A percentile compares a stretch with the other conserved stretches of the same genome.
These are phyloP conservation scores for Dictyostelium citrinum DNA, from an alignment of 78 protist species.

Conservation along the genomic window DNA sequence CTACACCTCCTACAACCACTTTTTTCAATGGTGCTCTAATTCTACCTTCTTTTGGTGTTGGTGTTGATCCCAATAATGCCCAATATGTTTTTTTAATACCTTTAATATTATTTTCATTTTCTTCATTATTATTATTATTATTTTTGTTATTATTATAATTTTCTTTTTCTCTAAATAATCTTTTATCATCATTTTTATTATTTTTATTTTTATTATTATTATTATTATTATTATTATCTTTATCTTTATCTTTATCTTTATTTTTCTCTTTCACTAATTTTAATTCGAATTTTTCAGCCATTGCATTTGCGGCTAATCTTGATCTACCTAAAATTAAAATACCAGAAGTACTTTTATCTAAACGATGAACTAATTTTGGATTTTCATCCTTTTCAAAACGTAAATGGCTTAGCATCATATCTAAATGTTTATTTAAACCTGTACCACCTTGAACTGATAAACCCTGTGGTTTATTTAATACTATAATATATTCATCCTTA, in stretches of 20 bases:
- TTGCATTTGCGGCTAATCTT: constrained; percentile 24
- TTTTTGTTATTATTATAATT: background rate
- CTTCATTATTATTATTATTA: background rate
- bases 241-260: background rate
- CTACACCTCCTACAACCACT: constrained; percentile 26
- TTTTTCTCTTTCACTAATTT: constrained; percentile 3
- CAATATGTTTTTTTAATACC: constrained; percentile 73
- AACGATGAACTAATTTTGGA: constrained; percentile 44
- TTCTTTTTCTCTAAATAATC: constrained; percentile 5
- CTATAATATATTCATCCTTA: constrained; percentile 37
- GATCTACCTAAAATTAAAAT: constrained; percentile 64
- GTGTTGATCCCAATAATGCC: constrained; percentile 58
- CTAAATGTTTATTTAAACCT: constrained; percentile 65
- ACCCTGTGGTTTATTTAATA: constrained; percentile 75
- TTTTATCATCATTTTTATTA: background rate
- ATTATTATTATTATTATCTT: background rate
- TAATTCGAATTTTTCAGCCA: constrained; percentile 47
- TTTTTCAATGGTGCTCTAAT: constrained; percentile 62
- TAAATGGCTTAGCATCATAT: constrained; percentile 62
- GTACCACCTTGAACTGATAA: constrained; percentile 82
- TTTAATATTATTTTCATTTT: background rate
- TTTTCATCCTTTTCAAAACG: constrained; percentile 37
- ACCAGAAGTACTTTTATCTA: constrained; percentile 61
- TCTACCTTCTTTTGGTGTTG: constrained; percentile 72
- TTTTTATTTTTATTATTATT: background rate